A percentile compares a stretch with the other conserved stretches of the same genome.
Evolutionary conservation across 208 protist genomes (phyloP).

Genomic region (Crithidia thermophila): DNA sequence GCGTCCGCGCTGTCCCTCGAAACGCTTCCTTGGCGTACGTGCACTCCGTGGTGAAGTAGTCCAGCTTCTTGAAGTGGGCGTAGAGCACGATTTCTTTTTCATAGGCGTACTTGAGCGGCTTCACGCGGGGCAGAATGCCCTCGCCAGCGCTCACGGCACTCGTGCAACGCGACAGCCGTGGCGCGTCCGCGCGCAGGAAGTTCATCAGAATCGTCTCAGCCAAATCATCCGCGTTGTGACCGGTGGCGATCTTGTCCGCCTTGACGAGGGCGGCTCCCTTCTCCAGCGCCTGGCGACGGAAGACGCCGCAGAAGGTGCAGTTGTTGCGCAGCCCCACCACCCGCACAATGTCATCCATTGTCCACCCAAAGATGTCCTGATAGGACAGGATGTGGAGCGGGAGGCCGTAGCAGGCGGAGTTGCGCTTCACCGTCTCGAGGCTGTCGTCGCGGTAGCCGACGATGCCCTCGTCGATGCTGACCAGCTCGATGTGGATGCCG

Average conservation of each 20-base stretch:
- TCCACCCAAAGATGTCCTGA: conserved; percentile 96
- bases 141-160: conserved; percentile 35
- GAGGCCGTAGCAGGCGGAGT: conserved; percentile 91
- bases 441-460: conserved; percentile 98
- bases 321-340: conserved; percentile 94
- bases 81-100: conserved; percentile 99
- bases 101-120: conserved; percentile 98
- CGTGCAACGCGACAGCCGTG: conserved; percentile 93
- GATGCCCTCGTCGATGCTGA: conserved; percentile 99
- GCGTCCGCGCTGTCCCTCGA: conserved; percentile 91
- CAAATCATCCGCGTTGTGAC: conserved; percentile 99
- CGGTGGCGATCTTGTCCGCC: conserved; percentile 96
- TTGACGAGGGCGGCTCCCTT: conserved; percentile 88
- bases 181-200: conserved; percentile 93
- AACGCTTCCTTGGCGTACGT: conserved; percentile 97
- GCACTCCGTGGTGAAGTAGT: conserved; percentile 98
- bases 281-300: conserved; percentile 97
- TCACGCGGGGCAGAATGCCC: conserved; percentile 88
- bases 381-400: conserved; percentile 96
- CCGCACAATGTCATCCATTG: conserved; percentile 98
- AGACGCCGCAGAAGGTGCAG: conserved; percentile 98
- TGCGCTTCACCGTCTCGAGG: conserved; percentile 96
- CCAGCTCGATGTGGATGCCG: conserved; percentile 91
- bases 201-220: conserved; percentile 99
- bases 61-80: conserved; percentile 97